Conservation (phyloP, 2,329 filamentous ascomycete species). For the Penicillium sp. region DNA sequence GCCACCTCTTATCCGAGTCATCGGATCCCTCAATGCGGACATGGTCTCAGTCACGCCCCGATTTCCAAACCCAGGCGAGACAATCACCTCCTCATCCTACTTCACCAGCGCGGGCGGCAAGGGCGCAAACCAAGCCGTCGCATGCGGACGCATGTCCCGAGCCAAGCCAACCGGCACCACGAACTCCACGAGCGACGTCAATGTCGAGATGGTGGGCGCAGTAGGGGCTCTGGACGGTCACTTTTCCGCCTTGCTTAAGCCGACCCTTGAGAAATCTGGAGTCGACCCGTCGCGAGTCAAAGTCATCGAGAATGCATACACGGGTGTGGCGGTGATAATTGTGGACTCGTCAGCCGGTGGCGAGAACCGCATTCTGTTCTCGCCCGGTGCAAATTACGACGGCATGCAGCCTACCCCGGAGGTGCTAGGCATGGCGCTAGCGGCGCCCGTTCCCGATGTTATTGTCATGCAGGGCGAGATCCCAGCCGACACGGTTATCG, state of each 20-base stretch:
- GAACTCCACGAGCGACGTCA: slow-evolving; percentile 29
- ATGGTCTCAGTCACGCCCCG: slow-evolving; percentile 84
- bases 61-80: slow-evolving; percentile 81
- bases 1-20: slow-evolving; percentile 65
- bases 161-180: slow-evolving; percentile 35
- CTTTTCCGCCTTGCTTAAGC: slow-evolving; percentile 60
- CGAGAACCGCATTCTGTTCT: slow-evolving; percentile 74
- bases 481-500: slow-evolving; percentile 62
- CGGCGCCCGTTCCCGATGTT: slow-evolving; percentile 54
- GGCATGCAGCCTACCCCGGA: slow-evolving; percentile 41
- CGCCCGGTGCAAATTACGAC: slow-evolving; percentile 65
- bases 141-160: slow-evolving; percentile 76
- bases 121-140: slow-evolving; percentile 92
- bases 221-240: slow-evolving; percentile 62
- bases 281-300: slow-evolving; percentile 59
- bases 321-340: slow-evolving; percentile 71
- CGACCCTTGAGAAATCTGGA: slow-evolving; percentile 59
- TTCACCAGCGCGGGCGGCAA: slow-evolving; percentile 84
- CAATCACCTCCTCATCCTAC: slow-evolving; percentile 75
- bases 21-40: slow-evolving; percentile 94
- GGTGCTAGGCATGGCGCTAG: slow-evolving; percentile 39
- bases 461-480: slow-evolving; percentile 79
- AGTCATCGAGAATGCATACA: slow-evolving; percentile 50
- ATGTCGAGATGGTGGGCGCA: slow-evolving; percentile 69
- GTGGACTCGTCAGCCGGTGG: slow-evolving; percentile 67